Percentiles rank a stretch among this genome's conserved stretches.
Conservation (phyloP, 2,329 filamentous ascomycete species). For the Apiospora marii region DNA sequence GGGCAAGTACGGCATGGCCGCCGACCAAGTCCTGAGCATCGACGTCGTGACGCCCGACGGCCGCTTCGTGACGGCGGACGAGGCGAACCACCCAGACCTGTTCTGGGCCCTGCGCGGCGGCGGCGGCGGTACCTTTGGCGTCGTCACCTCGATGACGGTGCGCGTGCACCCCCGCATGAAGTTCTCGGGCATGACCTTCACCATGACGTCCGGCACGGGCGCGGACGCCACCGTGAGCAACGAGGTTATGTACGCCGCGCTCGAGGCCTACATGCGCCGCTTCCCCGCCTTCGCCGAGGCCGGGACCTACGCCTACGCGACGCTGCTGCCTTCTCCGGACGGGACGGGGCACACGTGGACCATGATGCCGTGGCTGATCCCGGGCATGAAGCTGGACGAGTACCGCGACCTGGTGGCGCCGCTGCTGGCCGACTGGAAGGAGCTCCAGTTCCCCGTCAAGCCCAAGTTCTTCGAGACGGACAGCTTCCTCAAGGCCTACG, state of each 20-base stretch:
- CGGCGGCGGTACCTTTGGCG: constrained; percentile 50
- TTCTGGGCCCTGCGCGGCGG: constrained; percentile 58
- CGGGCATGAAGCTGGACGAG: constrained; percentile 41
- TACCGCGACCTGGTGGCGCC: constrained; percentile 42
- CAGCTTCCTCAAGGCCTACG: constrained; percentile 44
- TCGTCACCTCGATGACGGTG: constrained; percentile 48
- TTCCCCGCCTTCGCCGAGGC: constrained; percentile 40
- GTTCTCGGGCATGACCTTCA: constrained; percentile 42
- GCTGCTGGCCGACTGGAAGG: constrained; percentile 37
- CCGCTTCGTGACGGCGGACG: constrained; percentile 48
- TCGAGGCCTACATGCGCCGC: constrained; percentile 42
- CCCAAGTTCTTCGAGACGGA: constrained; percentile 42
- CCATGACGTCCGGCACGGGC: constrained; percentile 39
- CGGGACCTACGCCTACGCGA: constrained; percentile 36
- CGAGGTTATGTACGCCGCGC: constrained; percentile 37
- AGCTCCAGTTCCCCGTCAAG: constrained; percentile 36
- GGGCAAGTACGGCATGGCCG: constrained; percentile 54
- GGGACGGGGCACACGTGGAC: constrained; percentile 35
- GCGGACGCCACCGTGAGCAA: constrained; percentile 29
- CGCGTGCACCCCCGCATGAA: constrained; percentile 44
- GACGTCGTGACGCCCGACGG: constrained; percentile 56
- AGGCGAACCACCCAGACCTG: constrained; percentile 50
- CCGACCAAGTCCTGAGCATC: constrained; percentile 55
- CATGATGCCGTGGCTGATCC: constrained; percentile 43
- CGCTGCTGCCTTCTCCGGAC: constrained; percentile 1